These are phyloP conservation scores for Plasmodium reichenowi DNA, from an alignment of 169 alveolate species.

Conservation along the genomic window DNA sequence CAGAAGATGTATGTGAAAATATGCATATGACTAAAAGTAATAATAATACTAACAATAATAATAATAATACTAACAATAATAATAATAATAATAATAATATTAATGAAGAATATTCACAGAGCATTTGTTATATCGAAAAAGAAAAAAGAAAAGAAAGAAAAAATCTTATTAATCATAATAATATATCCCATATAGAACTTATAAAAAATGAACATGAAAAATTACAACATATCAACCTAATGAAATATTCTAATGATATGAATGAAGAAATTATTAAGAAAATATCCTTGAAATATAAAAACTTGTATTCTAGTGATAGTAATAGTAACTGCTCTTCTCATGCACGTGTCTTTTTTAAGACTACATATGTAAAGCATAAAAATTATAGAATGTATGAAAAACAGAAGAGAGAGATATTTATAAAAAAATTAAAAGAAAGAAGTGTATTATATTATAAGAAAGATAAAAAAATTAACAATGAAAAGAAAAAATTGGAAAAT, in stretches of 20 bases:
- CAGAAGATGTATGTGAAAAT: not conserved
- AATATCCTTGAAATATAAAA: constrained; percentile 13
- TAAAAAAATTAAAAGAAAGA: not conserved
- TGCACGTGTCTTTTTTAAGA: constrained; percentile 6
- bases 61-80: not conserved
- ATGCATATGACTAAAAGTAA: not conserved
- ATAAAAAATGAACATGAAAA: too few relatives aligned
- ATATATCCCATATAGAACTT: too few relatives aligned
- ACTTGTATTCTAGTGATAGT: constrained; percentile 50
- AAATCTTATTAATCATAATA: too few relatives aligned
- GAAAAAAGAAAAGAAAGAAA: constrained; percentile 4
- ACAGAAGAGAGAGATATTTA: not conserved
- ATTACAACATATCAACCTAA: too few relatives aligned
- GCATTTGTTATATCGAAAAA: not conserved
- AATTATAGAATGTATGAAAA: constrained; percentile 48
- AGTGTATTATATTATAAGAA: not conserved
- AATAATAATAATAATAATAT: not conserved
- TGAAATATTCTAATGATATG: not conserved
- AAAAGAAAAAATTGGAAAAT: constrained; percentile 1
- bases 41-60: not conserved
- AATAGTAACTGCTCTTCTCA: constrained; percentile 7
- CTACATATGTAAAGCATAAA: constrained; percentile 13
- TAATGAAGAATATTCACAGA: too few relatives aligned
- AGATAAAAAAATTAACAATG: not conserved
- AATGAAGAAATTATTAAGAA: constrained; percentile 39